These are phyloP conservation scores for Camelina hispida DNA, from an alignment of 345 rosid genomes.

Conservation along the genomic window DNA sequence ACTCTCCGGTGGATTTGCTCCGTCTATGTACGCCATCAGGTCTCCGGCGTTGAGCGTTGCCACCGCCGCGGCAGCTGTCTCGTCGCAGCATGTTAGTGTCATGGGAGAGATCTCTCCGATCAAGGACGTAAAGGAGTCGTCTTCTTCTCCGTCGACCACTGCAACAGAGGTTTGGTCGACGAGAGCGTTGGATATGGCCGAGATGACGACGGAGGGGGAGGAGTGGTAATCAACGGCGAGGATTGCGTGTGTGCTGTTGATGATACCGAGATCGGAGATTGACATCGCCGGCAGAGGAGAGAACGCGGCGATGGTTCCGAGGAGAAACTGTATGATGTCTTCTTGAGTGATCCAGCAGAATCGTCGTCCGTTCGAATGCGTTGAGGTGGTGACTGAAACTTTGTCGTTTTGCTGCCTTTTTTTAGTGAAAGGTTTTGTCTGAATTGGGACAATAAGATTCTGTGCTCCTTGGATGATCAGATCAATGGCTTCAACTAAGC, in stretches of 20 bases:
- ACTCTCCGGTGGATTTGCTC: constrained; percentile 83
- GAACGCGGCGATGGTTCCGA: constrained; percentile 73
- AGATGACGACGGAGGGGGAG: constrained; percentile 60
- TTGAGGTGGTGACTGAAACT: constrained; percentile 29
- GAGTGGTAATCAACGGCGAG: constrained; percentile 66
- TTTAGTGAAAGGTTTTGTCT: constrained; percentile 48
- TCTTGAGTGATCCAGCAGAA: constrained; percentile 96
- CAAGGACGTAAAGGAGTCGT: constrained; percentile 51
- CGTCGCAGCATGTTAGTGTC: constrained; percentile 68
- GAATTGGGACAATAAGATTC: constrained; percentile 80
- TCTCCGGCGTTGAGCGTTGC: constrained; percentile 77
- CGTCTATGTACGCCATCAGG: constrained; percentile 83
- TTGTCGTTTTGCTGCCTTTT: constrained; percentile 49
- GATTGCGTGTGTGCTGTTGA: constrained; percentile 50
- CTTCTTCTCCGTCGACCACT: constrained; percentile 60
- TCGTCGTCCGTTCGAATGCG: constrained; percentile 65
- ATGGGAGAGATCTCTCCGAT: constrained; percentile 84
- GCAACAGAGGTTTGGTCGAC: constrained; percentile 75
- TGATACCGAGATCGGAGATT: constrained; percentile 64
- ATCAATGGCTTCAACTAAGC: constrained; percentile 83
- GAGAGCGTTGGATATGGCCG: constrained; percentile 56
- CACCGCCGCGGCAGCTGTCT: constrained; percentile 71
- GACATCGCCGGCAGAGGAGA: constrained; percentile 72
- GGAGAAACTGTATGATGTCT: constrained; percentile 79
- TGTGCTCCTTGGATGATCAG: constrained; percentile 83